Evolutionary conservation across 83 land plant species (phyloP), one percentile per base, ranked within the genome.

Genomic region (Diphasiastrum complanatum): DNA sequence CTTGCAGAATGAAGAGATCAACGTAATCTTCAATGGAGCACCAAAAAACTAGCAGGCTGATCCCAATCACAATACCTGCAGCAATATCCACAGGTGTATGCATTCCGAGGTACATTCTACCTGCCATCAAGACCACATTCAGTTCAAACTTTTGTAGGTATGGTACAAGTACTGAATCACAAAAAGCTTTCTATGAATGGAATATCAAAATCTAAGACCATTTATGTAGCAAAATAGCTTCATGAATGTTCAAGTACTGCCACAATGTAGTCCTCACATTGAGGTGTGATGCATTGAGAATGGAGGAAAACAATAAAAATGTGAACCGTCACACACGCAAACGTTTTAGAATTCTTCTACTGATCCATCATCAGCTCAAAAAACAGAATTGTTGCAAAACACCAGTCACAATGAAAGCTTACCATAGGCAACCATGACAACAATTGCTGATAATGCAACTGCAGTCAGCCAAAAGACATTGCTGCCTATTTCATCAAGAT

Each of bases 71-170:
- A 52, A 83, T 72, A 27, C 97, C 99, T 30, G 77, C 83, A 35
- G 70, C 29, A 61, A 89, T 66, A 69, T 95, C 99, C 49, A 95
- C 58, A 53, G 84, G 68, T 25, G 83, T 75, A 69, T 95, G 99
- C 99, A 95, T 95, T 19, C 99, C 99, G 24, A 95, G 75, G 59
- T 95, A 95, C 11, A 95, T 72, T 69, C 99, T 79, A 62, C 87
- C 99, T 95, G 81, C 45, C 16, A 71, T 34, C 20, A 49, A 12
- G 52, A 68, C 47, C 27, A 54, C 20, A 30, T 11, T 46, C 27
- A n/a, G 26, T 5, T 27, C 28, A 5, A 4, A 26, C 31, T 6
- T 25, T n/a, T 26, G 4, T 25, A n/a, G 5, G 4, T 3, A 53
- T 25, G 33, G 10, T 53, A n/a, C n/a, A n/a, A n/a, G n/a, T 6